Evolutionary conservation across 306 rosid species (phyloP), one percentile per base, ranked within the genome.

Genomic region (Cicer cuneatum): DNA sequence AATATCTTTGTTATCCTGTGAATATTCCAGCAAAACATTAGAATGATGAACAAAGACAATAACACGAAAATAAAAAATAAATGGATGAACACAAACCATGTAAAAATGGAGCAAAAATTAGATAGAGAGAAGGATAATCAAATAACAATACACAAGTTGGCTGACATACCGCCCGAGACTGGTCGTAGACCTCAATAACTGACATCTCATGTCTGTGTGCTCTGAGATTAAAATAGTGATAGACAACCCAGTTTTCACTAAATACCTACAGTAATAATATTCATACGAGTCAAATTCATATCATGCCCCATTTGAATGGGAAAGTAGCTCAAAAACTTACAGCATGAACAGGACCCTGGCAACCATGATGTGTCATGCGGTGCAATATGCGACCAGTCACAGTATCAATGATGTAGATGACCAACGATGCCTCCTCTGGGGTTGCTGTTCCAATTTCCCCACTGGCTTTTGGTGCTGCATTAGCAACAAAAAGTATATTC

Each of bases 201-300:
- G 99, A 90, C 90, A 92, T 90, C 92, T 95, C 99, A 57, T 85
- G 86, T 92, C 98, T 89, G 87, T 95, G 99, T 41, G 98, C 99
- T 83, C 93, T 92, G 74, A 95, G 96, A 80, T 95, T 95, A 69
- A 92, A 95, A 87, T 95, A 95, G 89, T 95, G 99, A 80, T 90
- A 95, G 75, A 95, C 96, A 83, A 95, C 96, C 99, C 99, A 95
- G 71, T 95, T 95, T 88, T 95, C 99, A 65, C 99, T 92, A 80
- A 92, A 89, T 78, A 92, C 96, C 99, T 95, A 80, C 58, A 85
- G 59, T 77, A 83, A 71, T 40, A 65, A 65, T 54, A 84, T 43
- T 75, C 63, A 19, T 62, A 43, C 64, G 65, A 75, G 18, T 54
- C 66, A 69, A 35, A 68, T 78, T 38, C 29, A 38, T 60, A 57